Percentiles rank a stretch among this genome's conserved stretches.
These are phyloP conservation scores for Eucalyptus sideroxylon DNA, from an alignment of 345 rosid species.

Conservation along the genomic window DNA sequence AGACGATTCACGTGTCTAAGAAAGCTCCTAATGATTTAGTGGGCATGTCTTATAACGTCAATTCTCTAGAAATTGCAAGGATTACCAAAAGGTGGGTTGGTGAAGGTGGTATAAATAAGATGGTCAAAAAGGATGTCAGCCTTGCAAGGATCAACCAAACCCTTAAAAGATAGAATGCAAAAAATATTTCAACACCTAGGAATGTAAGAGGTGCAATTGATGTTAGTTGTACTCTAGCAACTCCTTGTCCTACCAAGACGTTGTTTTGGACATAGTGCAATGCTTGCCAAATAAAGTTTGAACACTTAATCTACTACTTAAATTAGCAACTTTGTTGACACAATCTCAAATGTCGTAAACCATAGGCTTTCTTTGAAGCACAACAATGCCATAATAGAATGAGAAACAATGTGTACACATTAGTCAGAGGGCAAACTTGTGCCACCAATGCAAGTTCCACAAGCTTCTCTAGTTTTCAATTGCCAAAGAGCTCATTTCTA, in stretches of 20 bases:
- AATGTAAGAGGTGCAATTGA: neutral
- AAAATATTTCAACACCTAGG: neutral
- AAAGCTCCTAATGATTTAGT: no score
- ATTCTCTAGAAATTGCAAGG: no score
- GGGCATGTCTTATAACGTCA: no score
- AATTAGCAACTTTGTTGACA: neutral
- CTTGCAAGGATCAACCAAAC: neutral
- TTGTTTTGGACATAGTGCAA: constrained; percentile 42
- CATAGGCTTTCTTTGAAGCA: no score
- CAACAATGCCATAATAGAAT: neutral
- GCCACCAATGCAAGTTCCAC: neutral
- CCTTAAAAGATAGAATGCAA: neutral
- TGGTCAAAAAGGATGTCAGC: no score
- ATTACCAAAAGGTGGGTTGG: no score
- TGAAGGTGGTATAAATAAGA: no score
- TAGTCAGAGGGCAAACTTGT: neutral
- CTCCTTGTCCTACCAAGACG: constrained; percentile 3
- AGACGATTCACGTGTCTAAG: no score
- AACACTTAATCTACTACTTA: constrained; percentile 12
- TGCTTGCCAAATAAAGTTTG: constrained; percentile 18
- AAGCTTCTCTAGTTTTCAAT: neutral
- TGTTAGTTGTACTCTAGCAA: neutral
- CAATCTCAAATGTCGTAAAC: no score
- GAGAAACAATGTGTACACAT: neutral
- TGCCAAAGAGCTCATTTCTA: neutral